Base-by-base conservation (phyloP, 2,329 filamentous ascomycete genomes). In the Gaeumannomyces tritici region DNA sequence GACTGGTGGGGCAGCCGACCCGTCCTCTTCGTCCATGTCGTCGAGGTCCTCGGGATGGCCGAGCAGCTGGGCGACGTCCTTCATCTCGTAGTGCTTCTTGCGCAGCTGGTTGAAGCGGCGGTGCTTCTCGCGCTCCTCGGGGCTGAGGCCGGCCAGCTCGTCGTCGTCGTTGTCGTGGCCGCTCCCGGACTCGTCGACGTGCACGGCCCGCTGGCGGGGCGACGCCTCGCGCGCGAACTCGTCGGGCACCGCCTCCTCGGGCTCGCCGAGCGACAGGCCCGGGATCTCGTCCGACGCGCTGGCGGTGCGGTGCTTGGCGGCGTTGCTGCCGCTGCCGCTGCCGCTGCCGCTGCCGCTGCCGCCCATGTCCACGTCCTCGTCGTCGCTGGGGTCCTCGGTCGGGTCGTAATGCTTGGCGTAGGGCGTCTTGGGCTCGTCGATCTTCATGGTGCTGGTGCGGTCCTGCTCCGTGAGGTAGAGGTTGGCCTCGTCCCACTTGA, bases 11-110 rank as follows among this genome's bases (percentile, higher is more conserved):
- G 73, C 70, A 11, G 65, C 68, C 12, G 57, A 24, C 57, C 70
- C 72, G 5, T 74, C 73, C 2, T 70, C 67, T 2, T 72, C 73
- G 2, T 74, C 73, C 66, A 81, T 72, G n/a, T 84, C 85, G 59
- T 86, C 84, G 58, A 89, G 69, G 4, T 84, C 79, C 70, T 89
- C 87, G 4, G 88, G 86, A 70, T 91, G 88, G 18, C 91, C 93
- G 67, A 99, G 83, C 61, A 98, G 77, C 70, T 88, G 85, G 70
- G 95, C 96, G 63, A 97, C 92, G 71, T 95, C 89, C 77, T 86
- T 91, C 95, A 99, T 99, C 81, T 99, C 95, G 76, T 99, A 99
- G 76, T 99, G 95, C 79, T 88, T 93, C 86, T 95, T 97, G 71
- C 95, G 85, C 80, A 91, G 83, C 77, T 90, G 82, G 78, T 97